phyloP scores from a whole-genome alignment of 179 eudicot species.

The Silene noctiflora region DNA sequence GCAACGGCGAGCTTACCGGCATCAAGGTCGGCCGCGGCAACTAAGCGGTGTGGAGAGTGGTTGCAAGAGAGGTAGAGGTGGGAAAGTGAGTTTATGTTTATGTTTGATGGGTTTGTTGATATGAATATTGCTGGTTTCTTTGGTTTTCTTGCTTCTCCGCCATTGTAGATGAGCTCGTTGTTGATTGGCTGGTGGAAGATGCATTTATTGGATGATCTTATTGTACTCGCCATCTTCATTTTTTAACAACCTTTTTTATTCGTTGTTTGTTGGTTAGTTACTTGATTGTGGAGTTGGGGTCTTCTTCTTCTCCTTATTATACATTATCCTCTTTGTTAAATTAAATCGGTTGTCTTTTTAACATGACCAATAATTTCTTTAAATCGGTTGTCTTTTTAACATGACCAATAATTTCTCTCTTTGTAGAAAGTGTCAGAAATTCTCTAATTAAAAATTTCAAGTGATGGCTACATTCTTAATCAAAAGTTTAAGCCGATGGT shows the following conservation, averaged over 20 bases:
- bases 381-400: too few species aligned
- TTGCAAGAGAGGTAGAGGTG: conserved; percentile 53
- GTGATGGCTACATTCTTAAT: too few species aligned
- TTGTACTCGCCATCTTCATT: not conserved
- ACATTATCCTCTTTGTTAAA: too few species aligned
- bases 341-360: too few species aligned
- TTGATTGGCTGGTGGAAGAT: not conserved
- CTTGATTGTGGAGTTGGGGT: not conserved
- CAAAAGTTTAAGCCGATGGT: too few species aligned
- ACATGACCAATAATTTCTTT: too few species aligned
- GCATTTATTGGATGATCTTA: conserved; percentile 14
- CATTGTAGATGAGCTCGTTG: not conserved
- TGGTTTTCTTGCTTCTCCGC: not conserved
- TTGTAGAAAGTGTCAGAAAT: too few species aligned
- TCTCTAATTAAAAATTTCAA: too few species aligned
- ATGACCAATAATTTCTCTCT: too few species aligned
- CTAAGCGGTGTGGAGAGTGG: conserved; percentile 72
- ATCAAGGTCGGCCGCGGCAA: conserved; percentile 38
- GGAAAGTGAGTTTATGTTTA: conserved; percentile 37
- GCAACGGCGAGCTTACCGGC: conserved; percentile 58
- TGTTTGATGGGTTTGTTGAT: conserved; percentile 53
- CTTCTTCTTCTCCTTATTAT: not conserved
- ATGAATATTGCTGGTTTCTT: conserved; percentile 47
- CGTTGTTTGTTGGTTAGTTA: not conserved
- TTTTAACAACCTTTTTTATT: not conserved